phyloP scores from a whole-genome alignment of 2,329 filamentous ascomycete species.

The Talaromyces sp. region DNA sequence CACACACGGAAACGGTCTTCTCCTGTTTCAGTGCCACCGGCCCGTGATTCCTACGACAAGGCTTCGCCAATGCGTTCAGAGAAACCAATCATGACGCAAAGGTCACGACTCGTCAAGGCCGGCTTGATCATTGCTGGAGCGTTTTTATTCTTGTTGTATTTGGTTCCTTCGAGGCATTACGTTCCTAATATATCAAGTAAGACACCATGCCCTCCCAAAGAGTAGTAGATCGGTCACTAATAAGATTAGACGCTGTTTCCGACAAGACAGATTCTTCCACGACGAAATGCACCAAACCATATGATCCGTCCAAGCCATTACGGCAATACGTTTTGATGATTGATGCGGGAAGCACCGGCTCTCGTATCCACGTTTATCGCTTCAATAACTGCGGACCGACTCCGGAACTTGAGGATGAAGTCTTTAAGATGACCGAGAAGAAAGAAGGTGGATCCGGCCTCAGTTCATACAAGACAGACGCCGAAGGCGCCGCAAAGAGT shows the following conservation, averaged over 20 bases:
- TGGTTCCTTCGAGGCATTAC: constrained; percentile 39
- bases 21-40: constrained; percentile 43
- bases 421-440: constrained; percentile 91
- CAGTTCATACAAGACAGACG: constrained; percentile 81
- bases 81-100: constrained; percentile 54
- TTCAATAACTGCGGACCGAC: constrained; percentile 98
- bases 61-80: constrained; percentile 30
- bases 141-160: constrained; percentile 53
- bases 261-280: constrained; percentile 31
- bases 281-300: constrained; percentile 72
- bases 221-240: neutral
- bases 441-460: constrained; percentile 70
- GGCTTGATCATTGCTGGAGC: constrained; percentile 56
- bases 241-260: neutral
- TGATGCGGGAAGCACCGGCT: constrained; percentile 95
- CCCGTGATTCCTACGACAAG: constrained; percentile 45
- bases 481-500: constrained; percentile 81
- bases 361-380: constrained; percentile 95
- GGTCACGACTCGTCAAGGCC: constrained; percentile 57
- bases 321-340: constrained; percentile 99
- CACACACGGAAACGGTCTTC: constrained; percentile 50
- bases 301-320: constrained; percentile 82
- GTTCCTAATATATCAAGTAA: constrained; percentile 25
- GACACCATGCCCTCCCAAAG: neutral
- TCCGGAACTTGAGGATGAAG: constrained; percentile 88